Conservation (phyloP, 805 yeast species). For the Dipodascopsis tothii region DNA sequence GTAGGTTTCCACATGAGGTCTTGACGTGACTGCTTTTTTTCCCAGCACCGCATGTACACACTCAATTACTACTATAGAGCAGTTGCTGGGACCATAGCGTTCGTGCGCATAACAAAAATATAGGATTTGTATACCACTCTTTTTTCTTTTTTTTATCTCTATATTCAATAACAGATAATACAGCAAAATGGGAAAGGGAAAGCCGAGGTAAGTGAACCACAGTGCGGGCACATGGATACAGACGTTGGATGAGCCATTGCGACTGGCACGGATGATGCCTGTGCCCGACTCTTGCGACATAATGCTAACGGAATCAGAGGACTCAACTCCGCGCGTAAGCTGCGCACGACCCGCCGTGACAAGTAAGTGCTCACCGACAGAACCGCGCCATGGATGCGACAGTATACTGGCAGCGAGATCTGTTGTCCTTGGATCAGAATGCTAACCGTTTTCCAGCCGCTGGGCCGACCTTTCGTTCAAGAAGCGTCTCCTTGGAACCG, state of each 20-base stretch:
- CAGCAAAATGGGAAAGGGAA: constrained; percentile 93
- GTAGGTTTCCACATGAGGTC: no score
- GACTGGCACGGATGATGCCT: background rate
- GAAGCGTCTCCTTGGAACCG: constrained; percentile 98
- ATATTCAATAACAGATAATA: constrained; percentile 8
- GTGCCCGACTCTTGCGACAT: background rate
- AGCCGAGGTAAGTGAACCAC: constrained; percentile 52
- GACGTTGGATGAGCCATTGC: background rate
- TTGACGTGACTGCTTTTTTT: no score
- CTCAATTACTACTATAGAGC: no score
- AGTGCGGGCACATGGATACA: background rate
- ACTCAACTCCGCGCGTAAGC: constrained; percentile 99
- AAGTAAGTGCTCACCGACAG: constrained; percentile 42
- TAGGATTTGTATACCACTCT: background rate
- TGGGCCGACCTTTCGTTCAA: constrained; percentile 99
- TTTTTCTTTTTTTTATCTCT: no score
- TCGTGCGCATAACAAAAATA: no score
- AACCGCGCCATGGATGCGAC: background rate
- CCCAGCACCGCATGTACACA: no score
- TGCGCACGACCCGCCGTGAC: constrained; percentile 99
- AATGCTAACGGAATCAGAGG: constrained; percentile 52
- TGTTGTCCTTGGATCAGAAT: constrained; percentile 1
- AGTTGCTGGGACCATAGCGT: no score
- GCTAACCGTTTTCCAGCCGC: constrained; percentile 46
- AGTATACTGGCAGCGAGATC: background rate